Base-by-base conservation (phyloP, 768 basidiomycete species). In the Artomyces pyxidatus region DNA sequence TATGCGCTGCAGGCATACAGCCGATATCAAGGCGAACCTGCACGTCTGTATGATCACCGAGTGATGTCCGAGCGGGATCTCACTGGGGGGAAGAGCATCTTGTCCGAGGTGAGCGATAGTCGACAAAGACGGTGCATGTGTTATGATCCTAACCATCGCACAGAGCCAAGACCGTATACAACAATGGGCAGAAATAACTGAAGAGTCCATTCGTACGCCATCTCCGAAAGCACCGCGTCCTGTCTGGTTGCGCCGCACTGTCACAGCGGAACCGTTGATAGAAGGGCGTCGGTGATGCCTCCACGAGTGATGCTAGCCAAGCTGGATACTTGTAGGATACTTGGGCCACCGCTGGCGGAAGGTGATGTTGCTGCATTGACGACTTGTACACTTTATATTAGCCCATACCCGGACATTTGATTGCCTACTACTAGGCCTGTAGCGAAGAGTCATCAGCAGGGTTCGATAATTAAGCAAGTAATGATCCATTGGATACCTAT, bases 201-300 rank as follows among this genome's bases (percentile, higher is more conserved):
- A 49, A 10, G 54, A 50, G 19, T 56, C 55, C 2, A 50, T 54
- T 22, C 50, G 45, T 14, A 39, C 17, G 6, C 51, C 53, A 29
- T 47, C 51, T 27, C 49, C 54, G 11, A 53, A 54, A 1, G 51
- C 40, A 8, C 22, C 27, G 7, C 47, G 14, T 2, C 45, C 43
- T 1, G 25, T 45, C 1, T 57, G 56, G 56, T 11, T 57, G 39
- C 26, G 45, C 10, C 49, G 56, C 7, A 44, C 47, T 19, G 43
- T 55, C 58, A 68, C 47, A 38, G 61, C 26, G 17, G 58, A 39
- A 58, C 58, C 2, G 26, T 65, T 17, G 26, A 62, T 47, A 49
- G 59, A 19, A 10, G 51, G 0, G 14, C 43, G 0, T 51, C 51
- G n/a, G n/a, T n/a, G n/a, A n/a, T n/a, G n/a, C n/a, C n/a, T n/a